Evolutionary conservation across 148 eudicot species (phyloP), one percentile per base, ranked within the genome.

Genomic region (Vaccinium myrtillus): DNA sequence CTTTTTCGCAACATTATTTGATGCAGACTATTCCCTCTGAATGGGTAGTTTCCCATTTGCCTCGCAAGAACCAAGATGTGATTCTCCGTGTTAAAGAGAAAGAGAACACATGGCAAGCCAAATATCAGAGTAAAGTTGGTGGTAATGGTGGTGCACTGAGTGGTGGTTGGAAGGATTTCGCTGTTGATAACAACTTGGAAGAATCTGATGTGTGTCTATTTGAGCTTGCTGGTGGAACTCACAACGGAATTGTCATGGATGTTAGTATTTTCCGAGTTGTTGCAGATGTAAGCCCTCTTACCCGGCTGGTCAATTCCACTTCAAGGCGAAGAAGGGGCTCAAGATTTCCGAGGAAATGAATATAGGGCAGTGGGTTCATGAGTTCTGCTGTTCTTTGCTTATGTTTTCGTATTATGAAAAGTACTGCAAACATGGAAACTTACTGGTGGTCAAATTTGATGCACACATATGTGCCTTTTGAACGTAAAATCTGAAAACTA

Each of bases 131-230:
- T 6, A 21, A 7, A 10, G 49, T 58, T 19, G 8, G 25, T 32
- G 63, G 43, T 25, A 77, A 75, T 18, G 89, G 85, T 19, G 25
- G 36, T 63, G 77, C 76, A 61, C 71, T 91, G 65, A 43, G 59
- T 25, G 15, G 69, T 43, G 90, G 89, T 12, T 88, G 93, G 94
- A 86, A 36, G 77, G 27, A 78, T 0, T 91, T 92, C 50, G 92
- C 80, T 75, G 0, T 50, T 6, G 93, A 91, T 1, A 92, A 89
- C 59, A 51, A 46, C 86, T 83, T 92, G 49, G 90, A 87, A 78
- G 91, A 89, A 86, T 90, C 16, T 56, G 94, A 92, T 65, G 93
- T 85, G 3, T 90, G 92, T 79, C 23, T 92, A 79, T 91, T 92
- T 58, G 86, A 85, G 54, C 88, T 87, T n/a, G 77, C 83, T n/a